Evolutionary conservation across 2,329 filamentous ascomycete genomes (phyloP), one percentile per base, ranked within the genome.

Genomic region (Paraphaeosphaeria sporulosa): DNA sequence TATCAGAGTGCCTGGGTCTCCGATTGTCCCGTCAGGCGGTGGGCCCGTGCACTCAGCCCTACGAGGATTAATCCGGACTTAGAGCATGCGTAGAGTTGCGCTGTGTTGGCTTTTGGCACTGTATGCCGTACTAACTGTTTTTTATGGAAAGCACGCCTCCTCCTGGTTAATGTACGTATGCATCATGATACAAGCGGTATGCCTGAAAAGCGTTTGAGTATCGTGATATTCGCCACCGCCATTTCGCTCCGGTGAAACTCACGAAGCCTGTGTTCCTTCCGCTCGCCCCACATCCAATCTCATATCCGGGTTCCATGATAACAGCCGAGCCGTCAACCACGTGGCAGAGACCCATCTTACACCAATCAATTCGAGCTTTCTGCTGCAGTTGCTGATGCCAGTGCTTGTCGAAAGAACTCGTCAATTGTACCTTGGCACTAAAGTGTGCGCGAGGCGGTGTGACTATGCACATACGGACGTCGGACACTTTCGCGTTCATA

Each of bases 381-480:
- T 63, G 61, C 65, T 44, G 17, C n/a, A 44, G n/a, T 25, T 30
- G 12, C 27, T 21, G 15, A 30, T 36, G 50, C 48, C 47, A 9
- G 21, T 36, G 49, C 46, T 44, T 43, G 42, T 48, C 30, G 32
- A 44, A 63, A 64, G 68, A 62, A 64, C 66, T 40, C 60, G 60
- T 30, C 52, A 36, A 25, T n/a, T 27, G 40, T 15, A 9, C 25
- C 42, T 36, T 36, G 42, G 52, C 42, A 47, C 25, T 21, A 23
- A 9, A n/a, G 1, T 25, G 25, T 44, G 25, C 49, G 15, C 19
- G 47, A 50, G 63, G 69, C 69, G 69, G 69, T 70, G 69, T 71
- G 69, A 70, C 65, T 63, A 68, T 71, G 69, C 69, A 67, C 25
- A 43, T 60, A 42, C 52, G 40, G 52, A 55, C 52, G 13, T 46